A percentile compares a stretch with the other conserved stretches of the same genome.
Conservation (phyloP, 2,329 filamentous ascomycete genomes). For the Colletotrichum sp. region DNA sequence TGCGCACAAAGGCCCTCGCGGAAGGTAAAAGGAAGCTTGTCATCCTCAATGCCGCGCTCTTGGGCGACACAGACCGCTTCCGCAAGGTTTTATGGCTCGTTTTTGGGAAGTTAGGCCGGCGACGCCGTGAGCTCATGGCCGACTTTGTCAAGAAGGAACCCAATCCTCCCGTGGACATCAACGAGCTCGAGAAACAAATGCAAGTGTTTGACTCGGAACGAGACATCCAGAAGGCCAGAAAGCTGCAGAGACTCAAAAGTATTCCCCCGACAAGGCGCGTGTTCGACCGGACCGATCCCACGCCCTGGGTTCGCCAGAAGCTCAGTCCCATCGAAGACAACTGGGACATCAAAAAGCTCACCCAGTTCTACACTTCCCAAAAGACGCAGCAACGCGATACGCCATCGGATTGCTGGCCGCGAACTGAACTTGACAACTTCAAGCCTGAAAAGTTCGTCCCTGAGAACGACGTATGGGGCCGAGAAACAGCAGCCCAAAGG, state of each 20-base stretch:
- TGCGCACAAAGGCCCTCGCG: not conserved
- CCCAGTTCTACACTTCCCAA: conserved; percentile 47
- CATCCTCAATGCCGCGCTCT: conserved; percentile 56
- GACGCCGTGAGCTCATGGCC: conserved; percentile 52
- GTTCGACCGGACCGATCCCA: not conserved
- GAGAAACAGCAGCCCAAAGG: conserved; percentile 42
- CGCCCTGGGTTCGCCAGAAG: conserved; percentile 31
- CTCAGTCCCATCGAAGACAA: conserved; percentile 42
- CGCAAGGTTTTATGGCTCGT: conserved; percentile 49
- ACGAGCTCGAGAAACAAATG: conserved; percentile 39
- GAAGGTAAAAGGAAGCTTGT: conserved; percentile 35
- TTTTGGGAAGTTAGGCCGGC: conserved; percentile 58
- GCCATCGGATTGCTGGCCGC: conserved; percentile 29
- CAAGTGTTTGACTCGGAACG: not conserved
- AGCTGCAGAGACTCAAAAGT: not conserved
- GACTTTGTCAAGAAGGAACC: conserved; percentile 35
- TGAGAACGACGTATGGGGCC: conserved; percentile 54
- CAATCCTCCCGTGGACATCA: conserved; percentile 43
- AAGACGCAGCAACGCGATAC: conserved; percentile 30
- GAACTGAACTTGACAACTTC: conserved; percentile 25
- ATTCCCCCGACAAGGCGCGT: not conserved
- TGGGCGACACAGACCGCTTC: conserved; percentile 53
- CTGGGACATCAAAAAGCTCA: conserved; percentile 54
- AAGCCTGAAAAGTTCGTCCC: conserved; percentile 43
- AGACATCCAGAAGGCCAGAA: not conserved